Percentiles rank a stretch among this genome's conserved stretches.
Evolutionary conservation across 192 early-diverging fungal species (phyloP).

Genomic region (Rhizophagus sp.): DNA sequence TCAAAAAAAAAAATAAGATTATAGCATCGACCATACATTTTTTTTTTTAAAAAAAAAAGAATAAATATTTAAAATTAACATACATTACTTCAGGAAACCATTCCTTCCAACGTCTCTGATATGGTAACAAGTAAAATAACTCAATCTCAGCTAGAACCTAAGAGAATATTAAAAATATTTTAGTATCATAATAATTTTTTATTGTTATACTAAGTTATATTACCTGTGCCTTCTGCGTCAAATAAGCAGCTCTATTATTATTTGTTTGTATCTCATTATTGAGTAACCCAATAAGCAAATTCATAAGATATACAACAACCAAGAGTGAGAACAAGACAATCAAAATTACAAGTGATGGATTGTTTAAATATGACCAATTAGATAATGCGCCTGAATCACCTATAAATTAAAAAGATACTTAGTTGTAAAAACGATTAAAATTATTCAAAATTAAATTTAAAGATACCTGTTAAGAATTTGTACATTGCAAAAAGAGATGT

Average conservation of each 20-base stretch:
- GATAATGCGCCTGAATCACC: neutral
- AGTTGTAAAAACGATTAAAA: neutral
- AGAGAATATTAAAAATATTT: too few species aligned
- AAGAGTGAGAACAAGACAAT: neutral
- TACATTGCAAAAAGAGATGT: neutral
- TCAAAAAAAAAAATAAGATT: too few species aligned
- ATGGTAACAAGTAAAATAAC: too few species aligned
- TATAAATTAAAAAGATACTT: neutral
- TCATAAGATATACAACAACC: slow-evolving; percentile 3
- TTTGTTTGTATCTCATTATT: neutral
- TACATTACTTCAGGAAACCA: too few species aligned
- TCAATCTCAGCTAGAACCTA: too few species aligned
- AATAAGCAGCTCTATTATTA: neutral
- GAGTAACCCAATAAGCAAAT: slow-evolving; percentile 13
- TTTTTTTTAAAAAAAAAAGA: too few species aligned
- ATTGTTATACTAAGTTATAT: too few species aligned
- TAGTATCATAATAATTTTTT: too few species aligned
- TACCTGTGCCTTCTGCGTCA: neutral
- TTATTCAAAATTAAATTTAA: neutral
- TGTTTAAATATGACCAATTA: neutral
- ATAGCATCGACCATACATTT: too few species aligned
- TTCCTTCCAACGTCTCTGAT: too few species aligned
- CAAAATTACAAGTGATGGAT: neutral
- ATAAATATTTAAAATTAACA: too few species aligned
- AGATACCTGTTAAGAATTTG: neutral